Evolutionary conservation across 345 rosid genomes (phyloP).

Genomic region (Euclidium syriacum): DNA sequence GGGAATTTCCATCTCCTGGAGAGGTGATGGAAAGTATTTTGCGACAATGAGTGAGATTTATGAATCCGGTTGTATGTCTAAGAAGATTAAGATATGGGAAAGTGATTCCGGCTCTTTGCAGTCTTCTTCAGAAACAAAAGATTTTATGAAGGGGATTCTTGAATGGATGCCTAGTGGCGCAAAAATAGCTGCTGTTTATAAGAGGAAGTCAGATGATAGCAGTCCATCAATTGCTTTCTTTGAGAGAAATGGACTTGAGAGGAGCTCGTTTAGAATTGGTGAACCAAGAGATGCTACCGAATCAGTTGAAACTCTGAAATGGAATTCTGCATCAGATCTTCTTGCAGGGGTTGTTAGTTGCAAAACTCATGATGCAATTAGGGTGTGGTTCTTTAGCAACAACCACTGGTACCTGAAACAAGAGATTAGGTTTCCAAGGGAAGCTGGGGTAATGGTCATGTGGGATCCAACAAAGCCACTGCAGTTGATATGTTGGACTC

Average conservation of each 20-base stretch:
- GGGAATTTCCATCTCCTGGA: slow-evolving; percentile 66
- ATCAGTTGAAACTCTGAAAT: slow-evolving; percentile 52
- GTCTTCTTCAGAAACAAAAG: slow-evolving; percentile 65
- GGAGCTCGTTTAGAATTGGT: slow-evolving; percentile 61
- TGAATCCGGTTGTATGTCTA: slow-evolving; percentile 34
- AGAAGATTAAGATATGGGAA: slow-evolving; percentile 89
- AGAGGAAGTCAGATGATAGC: slow-evolving; percentile 45
- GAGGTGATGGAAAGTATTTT: slow-evolving; percentile 94
- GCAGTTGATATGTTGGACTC: slow-evolving; percentile 87
- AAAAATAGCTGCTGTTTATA: slow-evolving; percentile 75
- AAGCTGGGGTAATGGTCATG: slow-evolving; percentile 68
- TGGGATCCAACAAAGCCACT: slow-evolving; percentile 93
- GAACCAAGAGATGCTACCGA: slow-evolving; percentile 43
- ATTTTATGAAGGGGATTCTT: slow-evolving; percentile 58
- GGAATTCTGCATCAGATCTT: slow-evolving; percentile 90
- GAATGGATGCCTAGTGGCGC: slow-evolving; percentile 99
- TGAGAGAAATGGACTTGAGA: slow-evolving; percentile 85
- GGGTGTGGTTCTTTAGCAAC: slow-evolving; percentile 85
- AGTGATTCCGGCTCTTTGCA: slow-evolving; percentile 72
- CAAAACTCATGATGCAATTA: slow-evolving; percentile 51
- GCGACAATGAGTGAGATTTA: slow-evolving; percentile 47
- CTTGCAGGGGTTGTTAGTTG: slow-evolving; percentile 72
- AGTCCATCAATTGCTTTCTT: slow-evolving; percentile 65
- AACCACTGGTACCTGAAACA: slow-evolving; percentile 92
- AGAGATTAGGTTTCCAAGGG: slow-evolving; percentile 55